Evolutionary conservation across 1,284 basidiomycete genomes (phyloP), one percentile per base, ranked within the genome.

Genomic region (Kalmanozyma brasiliensis): DNA sequence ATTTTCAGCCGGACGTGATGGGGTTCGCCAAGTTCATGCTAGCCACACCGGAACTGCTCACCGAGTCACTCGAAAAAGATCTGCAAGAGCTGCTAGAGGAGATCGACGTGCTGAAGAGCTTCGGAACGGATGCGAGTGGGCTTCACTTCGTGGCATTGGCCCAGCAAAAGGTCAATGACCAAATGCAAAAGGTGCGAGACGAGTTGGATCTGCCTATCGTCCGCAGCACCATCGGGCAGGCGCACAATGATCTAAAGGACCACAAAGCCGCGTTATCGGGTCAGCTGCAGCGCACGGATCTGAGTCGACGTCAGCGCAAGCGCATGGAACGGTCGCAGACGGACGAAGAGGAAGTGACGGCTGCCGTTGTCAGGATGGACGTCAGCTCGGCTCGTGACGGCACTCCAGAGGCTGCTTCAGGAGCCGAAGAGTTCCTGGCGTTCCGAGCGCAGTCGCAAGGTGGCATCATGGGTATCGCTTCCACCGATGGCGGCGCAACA

Each of bases 11-110:
- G 0, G 93, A 98, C 78, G 91, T 96, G 23, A 89, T 90, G 71
- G 85, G 86, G 19, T 98, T 91, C 80, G 88, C 94, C 33, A 94
- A 93, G 76, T 96, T 98, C 84, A 96, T 98, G 92, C 88, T 98
- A 19, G 94, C 93, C 11, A 92, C 94, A 0, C 93, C 95, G 0
- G 86, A 88, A 24, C 55, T 74, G 22, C 90, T 94, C 78, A 85
- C 90, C 40, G 80, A 85, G 11, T 89, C 93, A 76, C 87, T 97
- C 14, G 86, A 87, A 0, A 85, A 84, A 41, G 92, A 98, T 69
- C 83, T 94, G 8, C 87, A 88, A 38, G 89, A 91, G 67, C 85
- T 98, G 3, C 86, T 85, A 2, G 77, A 85, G 1, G 92, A 94
- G 82, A 63, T 68, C 22, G 45, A 41, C 24, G 49, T 69, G 34